Evolutionary conservation across 768 basidiomycete genomes (phyloP).

Genomic region (Hericium coralloides): DNA sequence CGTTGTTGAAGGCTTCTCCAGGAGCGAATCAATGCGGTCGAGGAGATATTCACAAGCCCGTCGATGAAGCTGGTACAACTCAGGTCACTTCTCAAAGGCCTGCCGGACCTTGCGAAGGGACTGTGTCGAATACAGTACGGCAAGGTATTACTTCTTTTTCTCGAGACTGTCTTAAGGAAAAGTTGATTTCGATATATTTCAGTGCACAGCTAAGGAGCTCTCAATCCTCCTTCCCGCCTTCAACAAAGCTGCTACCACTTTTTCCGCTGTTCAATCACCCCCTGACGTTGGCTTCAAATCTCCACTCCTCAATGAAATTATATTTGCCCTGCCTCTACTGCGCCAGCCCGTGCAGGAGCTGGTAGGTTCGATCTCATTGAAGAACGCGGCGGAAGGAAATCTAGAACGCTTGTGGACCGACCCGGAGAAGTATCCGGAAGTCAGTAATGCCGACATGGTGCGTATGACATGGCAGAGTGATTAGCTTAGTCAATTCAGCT

Average conservation of each 20-base stretch:
- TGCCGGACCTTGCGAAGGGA: slow-evolving; percentile 87
- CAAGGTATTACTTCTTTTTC: slow-evolving; percentile 42
- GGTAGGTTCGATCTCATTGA: slow-evolving; percentile 46
- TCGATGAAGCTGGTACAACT: slow-evolving; percentile 58
- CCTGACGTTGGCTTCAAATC: slow-evolving; percentile 54
- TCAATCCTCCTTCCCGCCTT: slow-evolving; percentile 69
- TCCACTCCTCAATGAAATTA: slow-evolving; percentile 57
- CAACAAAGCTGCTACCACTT: slow-evolving; percentile 56
- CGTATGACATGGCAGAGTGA: slow-evolving; percentile 14
- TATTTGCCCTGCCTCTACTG: slow-evolving; percentile 60
- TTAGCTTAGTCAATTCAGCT: no score
- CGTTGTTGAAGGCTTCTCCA: slow-evolving; percentile 46
- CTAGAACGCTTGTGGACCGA: slow-evolving; percentile 67
- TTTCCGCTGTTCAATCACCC: slow-evolving; percentile 36
- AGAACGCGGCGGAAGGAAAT: slow-evolving; percentile 54
- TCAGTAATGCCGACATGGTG: slow-evolving; percentile 56
- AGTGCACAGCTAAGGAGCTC: slow-evolving; percentile 84
- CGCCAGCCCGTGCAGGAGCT: slow-evolving; percentile 44
- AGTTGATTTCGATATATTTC: background rate
- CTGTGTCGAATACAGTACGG: slow-evolving; percentile 86
- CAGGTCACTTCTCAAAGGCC: slow-evolving; percentile 55
- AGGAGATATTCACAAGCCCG: slow-evolving; percentile 62
- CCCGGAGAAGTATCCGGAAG: slow-evolving; percentile 38
- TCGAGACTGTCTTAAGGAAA: background rate
- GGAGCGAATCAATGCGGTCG: slow-evolving; percentile 74